phyloP scores from a whole-genome alignment of 768 basidiomycete genomes.

The Asterophora lycoperdoides region DNA sequence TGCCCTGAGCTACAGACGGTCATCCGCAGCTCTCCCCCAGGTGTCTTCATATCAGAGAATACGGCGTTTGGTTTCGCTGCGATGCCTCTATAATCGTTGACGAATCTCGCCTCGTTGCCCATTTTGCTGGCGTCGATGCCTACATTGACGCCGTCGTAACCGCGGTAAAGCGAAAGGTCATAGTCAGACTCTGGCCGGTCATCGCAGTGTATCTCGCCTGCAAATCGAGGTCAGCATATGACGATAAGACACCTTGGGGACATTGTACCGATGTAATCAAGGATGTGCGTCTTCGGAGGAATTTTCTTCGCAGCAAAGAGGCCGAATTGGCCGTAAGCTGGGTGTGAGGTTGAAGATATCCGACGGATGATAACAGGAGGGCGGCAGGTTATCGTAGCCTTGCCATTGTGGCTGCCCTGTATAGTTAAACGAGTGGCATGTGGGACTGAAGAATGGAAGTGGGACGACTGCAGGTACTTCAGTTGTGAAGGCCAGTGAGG shows the following conservation, averaged over 20 bases:
- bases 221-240: constrained; percentile 6
- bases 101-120: constrained; percentile 87
- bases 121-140: constrained; percentile 71
- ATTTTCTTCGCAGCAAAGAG: constrained; percentile 78
- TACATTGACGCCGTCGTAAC: constrained; percentile 52
- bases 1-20: constrained; percentile 63
- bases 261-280: constrained; percentile 62
- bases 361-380: constrained; percentile 50
- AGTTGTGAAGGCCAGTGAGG: constrained; percentile 43
- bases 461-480: constrained; percentile 47
- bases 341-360: constrained; percentile 58
- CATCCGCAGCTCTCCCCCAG: constrained; percentile 66
- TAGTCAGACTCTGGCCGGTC: constrained; percentile 75
- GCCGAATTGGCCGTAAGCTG: constrained; percentile 74
- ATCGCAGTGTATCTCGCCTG: constrained; percentile 80
- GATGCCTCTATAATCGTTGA: constrained; percentile 90
- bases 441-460: constrained; percentile 58
- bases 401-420: constrained; percentile 13
- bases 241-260: background rate
- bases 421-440: constrained; percentile 37
- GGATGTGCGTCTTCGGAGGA: constrained; percentile 56
- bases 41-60: constrained; percentile 55
- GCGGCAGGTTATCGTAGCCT: constrained; percentile 8
- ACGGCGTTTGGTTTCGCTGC: constrained; percentile 60
- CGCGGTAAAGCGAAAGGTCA: constrained; percentile 75